These are phyloP conservation scores for Psidium friedrichsthalianum DNA, from an alignment of 345 rosid species.

Conservation along the genomic window DNA sequence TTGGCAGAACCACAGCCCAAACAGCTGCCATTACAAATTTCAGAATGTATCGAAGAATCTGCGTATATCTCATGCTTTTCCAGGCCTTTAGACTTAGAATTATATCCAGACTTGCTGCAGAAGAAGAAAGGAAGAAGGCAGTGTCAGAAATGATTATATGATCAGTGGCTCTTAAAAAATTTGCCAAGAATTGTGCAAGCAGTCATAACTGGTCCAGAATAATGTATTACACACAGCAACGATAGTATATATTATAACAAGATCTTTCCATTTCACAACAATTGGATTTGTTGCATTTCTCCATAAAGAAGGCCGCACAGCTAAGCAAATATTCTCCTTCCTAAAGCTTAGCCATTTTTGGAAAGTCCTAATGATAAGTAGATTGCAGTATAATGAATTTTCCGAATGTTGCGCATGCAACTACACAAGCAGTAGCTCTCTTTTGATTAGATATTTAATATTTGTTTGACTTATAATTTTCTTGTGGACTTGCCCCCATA, in stretches of 20 bases:
- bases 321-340: neutral
- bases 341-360: neutral
- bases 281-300: neutral
- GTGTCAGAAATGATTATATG: neutral
- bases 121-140: neutral
- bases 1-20: conserved; percentile 80
- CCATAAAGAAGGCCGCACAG: neutral
- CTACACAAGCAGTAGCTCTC: neutral
- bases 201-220: neutral
- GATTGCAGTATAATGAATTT: neutral
- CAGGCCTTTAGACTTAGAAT: conserved; percentile 82
- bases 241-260: neutral
- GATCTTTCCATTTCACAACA: neutral
- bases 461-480: neutral
- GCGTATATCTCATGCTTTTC: conserved; percentile 67
- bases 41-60: conserved; percentile 67
- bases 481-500: neutral
- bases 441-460: neutral
- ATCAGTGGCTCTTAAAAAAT: neutral
- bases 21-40: conserved; percentile 68
- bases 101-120: conserved; percentile 70
- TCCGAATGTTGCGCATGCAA: neutral
- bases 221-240: neutral
- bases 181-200: neutral
- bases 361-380: neutral